Evolutionary conservation across 306 rosid species (phyloP).

Genomic region (Dicorynia guianensis): DNA sequence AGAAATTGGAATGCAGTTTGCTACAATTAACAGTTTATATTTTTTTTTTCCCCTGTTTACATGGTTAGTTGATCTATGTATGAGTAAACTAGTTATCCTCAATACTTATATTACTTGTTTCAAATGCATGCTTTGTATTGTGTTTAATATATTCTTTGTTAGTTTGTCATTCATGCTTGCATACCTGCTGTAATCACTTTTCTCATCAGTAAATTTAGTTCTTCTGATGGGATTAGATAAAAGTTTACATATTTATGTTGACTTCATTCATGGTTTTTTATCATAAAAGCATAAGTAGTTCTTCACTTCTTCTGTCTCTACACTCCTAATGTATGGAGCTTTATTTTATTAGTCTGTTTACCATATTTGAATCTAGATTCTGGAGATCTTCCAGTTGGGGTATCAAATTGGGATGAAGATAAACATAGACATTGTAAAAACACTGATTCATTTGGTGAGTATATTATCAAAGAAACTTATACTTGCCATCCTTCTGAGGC

Average conservation of each 20-base stretch:
- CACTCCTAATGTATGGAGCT: constrained; percentile 4
- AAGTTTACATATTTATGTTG: constrained; percentile 1
- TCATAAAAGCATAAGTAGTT: neutral
- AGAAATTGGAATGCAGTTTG: constrained; percentile 8
- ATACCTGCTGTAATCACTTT: neutral
- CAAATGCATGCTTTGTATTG: neutral
- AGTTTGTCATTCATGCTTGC: constrained; percentile 14
- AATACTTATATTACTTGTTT: neutral
- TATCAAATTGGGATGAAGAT: constrained; percentile 64
- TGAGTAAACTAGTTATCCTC: neutral
- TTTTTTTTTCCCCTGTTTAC: neutral
- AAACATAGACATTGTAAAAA: constrained; percentile 47
- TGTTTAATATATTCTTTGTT: neutral
- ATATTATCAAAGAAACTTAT: constrained; percentile 33
- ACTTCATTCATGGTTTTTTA: constrained; percentile 1
- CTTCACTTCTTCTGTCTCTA: neutral
- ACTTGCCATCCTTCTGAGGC: constrained; percentile 41
- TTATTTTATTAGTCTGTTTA: constrained; percentile 33
- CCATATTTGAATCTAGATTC: constrained; percentile 54
- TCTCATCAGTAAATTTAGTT: neutral
- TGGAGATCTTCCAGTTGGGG: constrained; percentile 46
- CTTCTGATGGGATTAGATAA: constrained; percentile 23
- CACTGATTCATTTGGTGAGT: constrained; percentile 39
- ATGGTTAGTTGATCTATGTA: neutral
- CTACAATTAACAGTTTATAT: neutral